phyloP scores from a whole-genome alignment of 108 stramenopile genomes.

The Fragilariopsis cylindrus region DNA sequence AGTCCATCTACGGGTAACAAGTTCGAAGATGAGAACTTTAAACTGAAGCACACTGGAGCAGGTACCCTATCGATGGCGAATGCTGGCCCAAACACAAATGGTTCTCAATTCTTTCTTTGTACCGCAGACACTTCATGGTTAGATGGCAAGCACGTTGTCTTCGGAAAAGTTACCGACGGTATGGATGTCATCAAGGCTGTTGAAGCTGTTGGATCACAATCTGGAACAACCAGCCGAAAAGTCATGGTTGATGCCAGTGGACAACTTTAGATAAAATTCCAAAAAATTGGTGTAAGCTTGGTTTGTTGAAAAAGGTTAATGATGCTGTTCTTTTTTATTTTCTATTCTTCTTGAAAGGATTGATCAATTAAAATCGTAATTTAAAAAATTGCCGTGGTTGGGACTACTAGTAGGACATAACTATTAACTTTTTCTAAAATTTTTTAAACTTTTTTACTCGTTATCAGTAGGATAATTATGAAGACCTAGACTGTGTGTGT shows the following conservation, averaged over 20 bases:
- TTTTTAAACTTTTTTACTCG: no score
- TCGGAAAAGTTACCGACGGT: conserved; percentile 87
- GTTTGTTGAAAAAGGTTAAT: no score
- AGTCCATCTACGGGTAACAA: conserved; percentile 93
- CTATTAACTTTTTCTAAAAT: no score
- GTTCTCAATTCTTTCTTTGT: conserved; percentile 86
- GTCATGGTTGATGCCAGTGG: conserved; percentile 83
- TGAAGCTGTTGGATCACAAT: conserved; percentile 79
- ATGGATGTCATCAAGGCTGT: conserved; percentile 91
- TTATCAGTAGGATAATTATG: no score
- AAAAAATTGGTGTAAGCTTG: no score
- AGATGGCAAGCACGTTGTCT: conserved; percentile 94
- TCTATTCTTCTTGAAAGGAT: no score
- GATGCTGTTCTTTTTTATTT: no score
- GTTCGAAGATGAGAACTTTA: conserved; percentile 97
- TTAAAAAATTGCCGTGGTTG: no score
- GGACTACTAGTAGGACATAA: no score
- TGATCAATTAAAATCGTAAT: no score
- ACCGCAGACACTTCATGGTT: conserved; percentile 94
- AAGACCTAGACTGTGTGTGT: no score
- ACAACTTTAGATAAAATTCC: conserved; percentile 54
- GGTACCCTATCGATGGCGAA: conserved; percentile 95
- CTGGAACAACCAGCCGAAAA: conserved; percentile 67
- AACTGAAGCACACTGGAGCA: conserved; percentile 61
- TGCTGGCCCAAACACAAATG: conserved; percentile 94